phyloP scores from a whole-genome alignment of 2,329 filamentous ascomycete species.

The Rhinocladiella mackenziei region DNA sequence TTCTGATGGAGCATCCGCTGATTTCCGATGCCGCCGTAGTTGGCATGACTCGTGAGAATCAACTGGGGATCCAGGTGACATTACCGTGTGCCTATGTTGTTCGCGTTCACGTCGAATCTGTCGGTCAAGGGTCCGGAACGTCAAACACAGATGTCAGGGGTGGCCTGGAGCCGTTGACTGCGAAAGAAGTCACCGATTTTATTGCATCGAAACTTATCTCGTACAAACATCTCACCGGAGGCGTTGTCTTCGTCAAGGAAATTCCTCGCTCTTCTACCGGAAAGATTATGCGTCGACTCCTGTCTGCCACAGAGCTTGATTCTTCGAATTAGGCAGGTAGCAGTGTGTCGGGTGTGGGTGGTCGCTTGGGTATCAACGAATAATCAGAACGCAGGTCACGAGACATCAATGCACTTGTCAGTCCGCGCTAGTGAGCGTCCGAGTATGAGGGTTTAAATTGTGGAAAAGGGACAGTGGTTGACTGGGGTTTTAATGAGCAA shows the following conservation, averaged over 20 bases:
- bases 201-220: constrained; percentile 38
- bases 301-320: constrained; percentile 11
- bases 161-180: constrained; percentile 31
- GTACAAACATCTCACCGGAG: constrained; percentile 48
- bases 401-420: too few species aligned
- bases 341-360: too few species aligned
- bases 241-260: constrained; percentile 46
- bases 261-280: constrained; percentile 50
- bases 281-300: constrained; percentile 42
- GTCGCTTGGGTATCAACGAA: too few species aligned
- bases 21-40: constrained; percentile 47
- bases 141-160: constrained; percentile 21
- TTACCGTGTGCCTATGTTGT: constrained; percentile 48
- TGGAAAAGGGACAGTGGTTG: too few species aligned
- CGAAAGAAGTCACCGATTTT: constrained; percentile 37
- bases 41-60: constrained; percentile 37
- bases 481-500: too few species aligned
- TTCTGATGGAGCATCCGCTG: constrained; percentile 42
- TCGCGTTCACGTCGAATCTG: constrained; percentile 12
- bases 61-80: constrained; percentile 33
- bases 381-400: too few species aligned
- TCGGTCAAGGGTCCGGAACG: neutral
- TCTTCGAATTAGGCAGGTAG: neutral
- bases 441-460: too few species aligned
- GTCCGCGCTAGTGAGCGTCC: too few species aligned